phyloP scores from a whole-genome alignment of 495 filamentous ascomycete genomes.

The Immersiella caudata region DNA sequence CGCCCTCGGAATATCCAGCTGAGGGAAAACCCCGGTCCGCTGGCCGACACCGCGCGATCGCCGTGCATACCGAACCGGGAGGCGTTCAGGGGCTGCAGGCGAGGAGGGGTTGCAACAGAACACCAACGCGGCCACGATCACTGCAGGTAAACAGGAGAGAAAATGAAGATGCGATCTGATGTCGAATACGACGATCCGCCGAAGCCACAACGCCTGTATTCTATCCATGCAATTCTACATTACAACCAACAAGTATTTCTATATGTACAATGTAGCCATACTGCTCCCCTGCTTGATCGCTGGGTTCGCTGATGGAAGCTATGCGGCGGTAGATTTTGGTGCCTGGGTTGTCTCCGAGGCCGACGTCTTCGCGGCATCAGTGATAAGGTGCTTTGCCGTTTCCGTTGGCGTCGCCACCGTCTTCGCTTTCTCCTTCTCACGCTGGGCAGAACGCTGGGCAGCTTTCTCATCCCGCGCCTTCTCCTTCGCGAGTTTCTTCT shows the following conservation, averaged over 20 bases:
- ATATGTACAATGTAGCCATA: not conserved
- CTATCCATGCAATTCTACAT: constrained; percentile 1
- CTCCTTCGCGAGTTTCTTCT: not conserved
- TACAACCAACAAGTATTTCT: not conserved
- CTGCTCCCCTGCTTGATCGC: not conserved
- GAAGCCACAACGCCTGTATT: not conserved
- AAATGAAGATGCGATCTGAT: not conserved
- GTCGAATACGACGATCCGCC: not conserved
- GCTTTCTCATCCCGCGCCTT: not conserved
- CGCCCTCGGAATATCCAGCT: not conserved
- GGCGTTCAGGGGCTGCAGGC: not conserved
- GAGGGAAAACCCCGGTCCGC: not conserved
- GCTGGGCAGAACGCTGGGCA: not conserved
- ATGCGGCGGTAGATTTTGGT: not conserved
- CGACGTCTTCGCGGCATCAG: not conserved
- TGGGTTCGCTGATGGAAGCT: not conserved
- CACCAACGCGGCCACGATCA: not conserved
- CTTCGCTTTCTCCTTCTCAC: not conserved
- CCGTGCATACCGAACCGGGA: not conserved
- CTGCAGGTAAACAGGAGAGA: not conserved
- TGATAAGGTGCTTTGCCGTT: not conserved
- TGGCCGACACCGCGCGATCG: not conserved
- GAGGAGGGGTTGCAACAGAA: not conserved
- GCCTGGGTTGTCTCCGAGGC: not conserved
- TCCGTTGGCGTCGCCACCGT: not conserved